A percentile compares a stretch with the other conserved stretches of the same genome.
Evolutionary conservation across 164 flowering plant species (phyloP).

Genomic region (Paratinospora sagittata): DNA sequence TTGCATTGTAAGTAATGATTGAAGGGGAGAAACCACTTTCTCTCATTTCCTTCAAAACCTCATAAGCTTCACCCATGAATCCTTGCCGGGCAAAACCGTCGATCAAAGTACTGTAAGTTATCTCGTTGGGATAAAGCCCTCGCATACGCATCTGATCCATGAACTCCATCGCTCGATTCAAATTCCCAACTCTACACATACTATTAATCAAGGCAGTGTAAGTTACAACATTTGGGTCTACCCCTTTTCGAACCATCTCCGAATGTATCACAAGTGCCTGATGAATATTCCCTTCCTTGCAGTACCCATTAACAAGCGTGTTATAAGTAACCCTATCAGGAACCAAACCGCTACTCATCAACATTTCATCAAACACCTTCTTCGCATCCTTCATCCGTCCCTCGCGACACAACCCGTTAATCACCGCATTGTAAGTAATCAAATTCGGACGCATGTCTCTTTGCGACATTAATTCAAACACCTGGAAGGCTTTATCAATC

Average conservation of each 20-base stretch:
- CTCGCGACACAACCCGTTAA: constrained; percentile 69
- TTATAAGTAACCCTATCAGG: constrained; percentile 82
- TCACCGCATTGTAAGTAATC: constrained; percentile 64
- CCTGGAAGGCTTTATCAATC: constrained; percentile 35
- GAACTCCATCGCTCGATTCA: constrained; percentile 65
- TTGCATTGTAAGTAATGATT: constrained; percentile 62
- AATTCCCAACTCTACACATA: constrained; percentile 69
- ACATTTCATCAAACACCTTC: constrained; percentile 55
- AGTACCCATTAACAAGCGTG: constrained; percentile 74
- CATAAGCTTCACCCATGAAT: constrained; percentile 48
- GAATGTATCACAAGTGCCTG: constrained; percentile 66
- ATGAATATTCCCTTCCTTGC: constrained; percentile 65
- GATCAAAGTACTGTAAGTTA: constrained; percentile 72
- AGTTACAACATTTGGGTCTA: constrained; percentile 69
- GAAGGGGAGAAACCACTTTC: constrained; percentile 54
- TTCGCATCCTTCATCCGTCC: constrained; percentile 60
- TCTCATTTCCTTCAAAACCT: constrained; percentile 50
- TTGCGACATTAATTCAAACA: constrained; percentile 36
- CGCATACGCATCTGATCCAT: constrained; percentile 59
- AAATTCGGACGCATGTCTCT: constrained; percentile 60
- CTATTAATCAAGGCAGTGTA: constrained; percentile 75
- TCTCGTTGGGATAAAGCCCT: constrained; percentile 61
- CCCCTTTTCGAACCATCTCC: constrained; percentile 69
- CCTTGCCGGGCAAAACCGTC: constrained; percentile 82
- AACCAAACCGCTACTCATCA: constrained; percentile 33